Percentiles rank a stretch among this genome's conserved stretches.
phyloP scores from a whole-genome alignment of 192 early-diverging fungal genomes.

The Bifiguratus adelaidae region DNA sequence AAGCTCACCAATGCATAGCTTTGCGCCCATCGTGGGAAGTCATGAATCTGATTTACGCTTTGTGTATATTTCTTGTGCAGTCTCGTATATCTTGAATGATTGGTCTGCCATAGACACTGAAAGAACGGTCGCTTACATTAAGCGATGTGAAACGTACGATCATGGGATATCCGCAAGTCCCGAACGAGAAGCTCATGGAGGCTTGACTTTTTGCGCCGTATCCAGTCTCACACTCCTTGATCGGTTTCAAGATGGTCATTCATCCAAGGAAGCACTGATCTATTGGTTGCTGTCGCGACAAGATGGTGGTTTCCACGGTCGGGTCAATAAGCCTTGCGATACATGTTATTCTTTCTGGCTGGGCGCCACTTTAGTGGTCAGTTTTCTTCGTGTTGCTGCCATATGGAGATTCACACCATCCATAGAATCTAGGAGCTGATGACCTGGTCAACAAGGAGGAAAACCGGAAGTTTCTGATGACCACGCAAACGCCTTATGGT shows the following conservation, averaged over 20 bases:
- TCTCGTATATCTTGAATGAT: conserved; percentile 77
- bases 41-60: conserved; percentile 85
- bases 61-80: conserved; percentile 79
- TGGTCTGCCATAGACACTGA: conserved; percentile 76
- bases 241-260: conserved; percentile 35
- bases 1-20: too few relatives aligned
- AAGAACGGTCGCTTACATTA: conserved; percentile 46
- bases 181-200: conserved; percentile 79
- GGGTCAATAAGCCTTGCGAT: conserved; percentile 78
- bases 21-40: conserved; percentile 52
- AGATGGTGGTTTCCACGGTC: conserved; percentile 79
- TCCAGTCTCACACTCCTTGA: conserved; percentile 71
- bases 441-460: conserved; percentile 43
- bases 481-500: conserved; percentile 41
- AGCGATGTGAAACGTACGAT: conserved; percentile 44
- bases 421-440: conserved; percentile 46
- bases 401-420: neutral
- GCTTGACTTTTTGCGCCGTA: conserved; percentile 82
- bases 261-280: conserved; percentile 37
- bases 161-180: conserved; percentile 70
- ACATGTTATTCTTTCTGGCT: conserved; percentile 99
- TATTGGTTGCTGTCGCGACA: conserved; percentile 79
- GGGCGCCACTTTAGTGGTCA: conserved; percentile 64
- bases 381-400: neutral
- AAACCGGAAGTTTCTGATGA: conserved; percentile 45